Conservation (phyloP, 805 yeast genomes). For the Suhomyces vadensis region DNA sequence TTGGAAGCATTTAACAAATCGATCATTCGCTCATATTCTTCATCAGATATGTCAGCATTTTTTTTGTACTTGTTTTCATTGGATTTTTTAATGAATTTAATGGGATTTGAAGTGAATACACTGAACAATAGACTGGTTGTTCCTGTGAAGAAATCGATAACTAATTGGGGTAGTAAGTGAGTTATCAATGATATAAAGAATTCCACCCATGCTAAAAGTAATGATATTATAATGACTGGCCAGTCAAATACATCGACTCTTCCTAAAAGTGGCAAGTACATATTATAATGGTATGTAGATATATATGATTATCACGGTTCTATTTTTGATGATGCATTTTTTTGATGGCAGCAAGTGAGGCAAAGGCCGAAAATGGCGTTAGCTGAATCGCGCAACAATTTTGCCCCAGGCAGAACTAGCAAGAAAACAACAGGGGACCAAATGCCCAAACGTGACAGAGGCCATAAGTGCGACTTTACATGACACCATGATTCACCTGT, state of each 20-base stretch:
- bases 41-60: conserved; percentile 19
- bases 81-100: conserved; percentile 19
- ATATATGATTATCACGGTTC: not conserved
- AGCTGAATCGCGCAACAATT: too few relatives aligned
- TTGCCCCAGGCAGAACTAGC: too few relatives aligned
- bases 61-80: conserved; percentile 19
- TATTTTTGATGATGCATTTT: not conserved
- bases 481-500: too few relatives aligned
- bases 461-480: too few relatives aligned
- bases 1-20: conserved; percentile 47
- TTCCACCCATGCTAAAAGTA: conserved; percentile 52
- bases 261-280: conserved; percentile 20
- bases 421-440: too few relatives aligned
- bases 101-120: conserved; percentile 26
- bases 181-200: conserved; percentile 47
- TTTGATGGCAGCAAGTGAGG: not conserved
- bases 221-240: conserved; percentile 46
- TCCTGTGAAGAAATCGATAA: conserved; percentile 38
- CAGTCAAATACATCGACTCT: conserved; percentile 51
- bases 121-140: conserved; percentile 28
- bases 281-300: not conserved
- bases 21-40: conserved; percentile 31
- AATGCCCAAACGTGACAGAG: too few relatives aligned
- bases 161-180: conserved; percentile 43
- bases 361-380: too few relatives aligned